phyloP scores from a whole-genome alignment of 75 land plant genomes.

The Picea glauca region DNA sequence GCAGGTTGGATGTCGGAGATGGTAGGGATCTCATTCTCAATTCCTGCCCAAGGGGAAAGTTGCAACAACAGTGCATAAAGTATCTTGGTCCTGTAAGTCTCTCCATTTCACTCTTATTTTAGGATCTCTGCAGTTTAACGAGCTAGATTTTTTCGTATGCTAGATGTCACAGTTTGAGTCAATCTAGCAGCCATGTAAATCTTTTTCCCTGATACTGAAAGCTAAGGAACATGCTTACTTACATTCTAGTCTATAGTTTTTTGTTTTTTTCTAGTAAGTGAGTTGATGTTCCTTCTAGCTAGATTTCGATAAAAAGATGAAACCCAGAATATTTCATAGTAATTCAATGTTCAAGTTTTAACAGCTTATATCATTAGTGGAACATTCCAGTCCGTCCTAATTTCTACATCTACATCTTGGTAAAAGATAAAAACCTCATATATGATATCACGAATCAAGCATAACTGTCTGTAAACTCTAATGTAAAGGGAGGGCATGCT shows the following conservation, averaged over 20 bases:
- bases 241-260: too few species aligned
- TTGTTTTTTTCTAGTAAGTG: too few species aligned
- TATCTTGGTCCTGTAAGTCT: slow-evolving; percentile 63
- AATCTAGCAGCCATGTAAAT: background rate
- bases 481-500: background rate
- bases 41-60: slow-evolving; percentile 37
- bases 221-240: too few species aligned
- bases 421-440: background rate
- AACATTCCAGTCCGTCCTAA: background rate
- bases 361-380: too few species aligned
- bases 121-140: background rate
- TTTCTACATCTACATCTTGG: background rate
- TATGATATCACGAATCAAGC: background rate
- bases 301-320: too few species aligned
- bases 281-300: too few species aligned
- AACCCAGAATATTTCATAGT: too few species aligned
- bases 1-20: slow-evolving; percentile 69
- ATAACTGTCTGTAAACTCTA: background rate
- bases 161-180: background rate
- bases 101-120: background rate
- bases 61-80: slow-evolving; percentile 39
- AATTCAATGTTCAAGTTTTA: too few species aligned
- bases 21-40: slow-evolving; percentile 51
- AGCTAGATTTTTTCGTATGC: background rate
- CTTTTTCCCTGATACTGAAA: too few species aligned